Evolutionary conservation across 768 basidiomycete genomes (phyloP).

Genomic region (Tulasnella sp.): DNA sequence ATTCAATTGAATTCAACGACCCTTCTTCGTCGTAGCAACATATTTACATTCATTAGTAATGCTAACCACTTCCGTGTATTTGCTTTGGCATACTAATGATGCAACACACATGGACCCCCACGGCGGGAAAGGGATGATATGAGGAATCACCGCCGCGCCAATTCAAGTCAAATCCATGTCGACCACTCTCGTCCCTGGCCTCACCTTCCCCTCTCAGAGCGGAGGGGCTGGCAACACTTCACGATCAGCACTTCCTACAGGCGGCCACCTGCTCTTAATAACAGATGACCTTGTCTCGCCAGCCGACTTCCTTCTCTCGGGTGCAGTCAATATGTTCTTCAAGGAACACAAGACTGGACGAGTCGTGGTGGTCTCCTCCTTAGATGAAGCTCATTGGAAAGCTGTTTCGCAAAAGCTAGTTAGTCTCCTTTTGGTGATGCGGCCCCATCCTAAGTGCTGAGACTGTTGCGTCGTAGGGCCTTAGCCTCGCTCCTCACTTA

Average conservation of each 20-base stretch:
- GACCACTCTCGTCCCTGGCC: constrained; percentile 1
- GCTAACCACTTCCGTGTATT: background rate
- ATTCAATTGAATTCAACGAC: no score
- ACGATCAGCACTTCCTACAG: background rate
- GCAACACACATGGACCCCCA: background rate
- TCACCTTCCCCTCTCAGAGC: background rate
- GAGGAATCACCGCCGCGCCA: background rate
- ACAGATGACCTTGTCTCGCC: constrained; percentile 11
- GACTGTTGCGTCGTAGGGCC: background rate
- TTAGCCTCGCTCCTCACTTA: background rate
- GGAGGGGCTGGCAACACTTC: background rate
- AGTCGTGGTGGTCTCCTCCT: background rate
- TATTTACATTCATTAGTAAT: no score
- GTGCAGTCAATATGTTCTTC: background rate
- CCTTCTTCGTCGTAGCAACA: no score
- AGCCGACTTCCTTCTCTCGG: constrained; percentile 13
- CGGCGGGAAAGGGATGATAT: background rate
- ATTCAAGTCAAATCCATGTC: constrained; percentile 6
- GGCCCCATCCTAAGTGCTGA: background rate
- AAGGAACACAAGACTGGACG: background rate
- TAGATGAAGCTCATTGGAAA: constrained; percentile 5
- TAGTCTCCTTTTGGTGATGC: background rate
- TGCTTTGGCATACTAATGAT: background rate
- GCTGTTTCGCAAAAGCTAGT: background rate
- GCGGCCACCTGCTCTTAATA: background rate